Evolutionary conservation across 176 grass and related monocot genomes (phyloP), one percentile per base, ranked within the genome.

Genomic region (Oryza brachyantha): DNA sequence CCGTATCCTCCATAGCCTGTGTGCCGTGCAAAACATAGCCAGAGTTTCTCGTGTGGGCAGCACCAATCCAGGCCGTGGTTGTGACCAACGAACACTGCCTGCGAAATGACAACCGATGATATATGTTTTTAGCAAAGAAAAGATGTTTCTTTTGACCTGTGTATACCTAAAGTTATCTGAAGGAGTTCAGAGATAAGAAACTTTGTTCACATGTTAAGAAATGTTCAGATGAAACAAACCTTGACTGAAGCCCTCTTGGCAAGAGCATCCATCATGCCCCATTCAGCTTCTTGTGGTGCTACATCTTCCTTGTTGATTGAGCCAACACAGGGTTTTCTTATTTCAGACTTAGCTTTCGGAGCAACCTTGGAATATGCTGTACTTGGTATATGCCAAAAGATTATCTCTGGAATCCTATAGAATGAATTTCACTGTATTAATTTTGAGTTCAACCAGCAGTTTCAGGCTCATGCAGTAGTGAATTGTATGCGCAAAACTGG

Each of bases 61-160:
- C 91, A 97, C 95, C 95, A 97, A 36, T 97, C 91, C 36, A 97
- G 77, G 5, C 91, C 91, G 68, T 97, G 95, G 73, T 97, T 97
- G 81, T 94, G 95, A 45, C 91, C 95, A 40, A 90, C 89, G 70
- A 97, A 97, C 75, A 94, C 39, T 39, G 89, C 91, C 94, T 97
- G 64, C 40, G 11, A 69, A 70, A 26, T 60, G 8, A 17, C 3
- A 66, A 66, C 27, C 27, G 19, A 25, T 73, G 13, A 34, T 25
- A 34, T 7, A 40, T 45, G 16, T 50, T 19, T 28, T 55, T 72
- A 43, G 40, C 16, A 13, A 76, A 42, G n/a, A 21, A 57, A 41
- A 32, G 9, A 63, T 4, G 48, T 13, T 2, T 11, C 10, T 32
- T 24, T 11, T 32, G 25, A 60, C 14, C 26, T 16, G 43, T 25